phyloP scores from a whole-genome alignment of 352 stramenopile species.

The Globisporangium recalcitrans region DNA sequence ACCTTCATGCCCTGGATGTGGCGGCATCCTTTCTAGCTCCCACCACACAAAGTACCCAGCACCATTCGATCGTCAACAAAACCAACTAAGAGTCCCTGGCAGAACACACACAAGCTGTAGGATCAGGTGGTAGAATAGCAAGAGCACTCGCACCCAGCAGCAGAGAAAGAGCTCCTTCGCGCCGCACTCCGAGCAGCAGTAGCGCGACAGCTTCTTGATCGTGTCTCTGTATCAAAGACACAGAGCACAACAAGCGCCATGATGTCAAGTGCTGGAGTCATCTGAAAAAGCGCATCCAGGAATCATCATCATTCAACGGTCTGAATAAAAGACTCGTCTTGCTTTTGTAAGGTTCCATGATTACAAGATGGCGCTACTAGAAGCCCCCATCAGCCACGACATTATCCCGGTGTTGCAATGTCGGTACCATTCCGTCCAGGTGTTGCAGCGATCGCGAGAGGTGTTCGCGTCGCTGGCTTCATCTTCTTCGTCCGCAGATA shows the following conservation, averaged over 20 bases:
- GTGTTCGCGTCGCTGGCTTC: not conserved
- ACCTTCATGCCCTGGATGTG: conserved; percentile 70
- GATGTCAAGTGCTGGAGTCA: too few species aligned
- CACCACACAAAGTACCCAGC: not conserved
- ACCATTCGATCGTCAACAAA: not conserved
- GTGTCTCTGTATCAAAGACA: conserved; percentile 18
- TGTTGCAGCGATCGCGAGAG: conserved; percentile 13
- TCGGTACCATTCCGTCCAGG: not conserved
- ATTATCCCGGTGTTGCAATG: not conserved
- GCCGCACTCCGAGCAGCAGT: conserved; percentile 52
- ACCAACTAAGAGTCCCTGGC: not conserved
- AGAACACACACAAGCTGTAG: not conserved
- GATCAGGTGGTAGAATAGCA: not conserved
- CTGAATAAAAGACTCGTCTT: not conserved
- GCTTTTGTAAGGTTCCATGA: not conserved
- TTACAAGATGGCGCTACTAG: not conserved
- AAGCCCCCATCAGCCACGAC: not conserved
- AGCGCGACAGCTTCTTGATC: conserved; percentile 53
- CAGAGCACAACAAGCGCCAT: not conserved
- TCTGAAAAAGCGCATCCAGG: too few species aligned
- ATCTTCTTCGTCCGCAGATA: conserved; percentile 1
- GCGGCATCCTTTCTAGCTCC: conserved; percentile 61
- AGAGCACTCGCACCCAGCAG: conserved; percentile 35
- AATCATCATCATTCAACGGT: too few species aligned
- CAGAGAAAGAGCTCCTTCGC: conserved; percentile 61